Conservation (phyloP, 108 stramenopile genomes). For the Discostella pseudostelligera region DNA sequence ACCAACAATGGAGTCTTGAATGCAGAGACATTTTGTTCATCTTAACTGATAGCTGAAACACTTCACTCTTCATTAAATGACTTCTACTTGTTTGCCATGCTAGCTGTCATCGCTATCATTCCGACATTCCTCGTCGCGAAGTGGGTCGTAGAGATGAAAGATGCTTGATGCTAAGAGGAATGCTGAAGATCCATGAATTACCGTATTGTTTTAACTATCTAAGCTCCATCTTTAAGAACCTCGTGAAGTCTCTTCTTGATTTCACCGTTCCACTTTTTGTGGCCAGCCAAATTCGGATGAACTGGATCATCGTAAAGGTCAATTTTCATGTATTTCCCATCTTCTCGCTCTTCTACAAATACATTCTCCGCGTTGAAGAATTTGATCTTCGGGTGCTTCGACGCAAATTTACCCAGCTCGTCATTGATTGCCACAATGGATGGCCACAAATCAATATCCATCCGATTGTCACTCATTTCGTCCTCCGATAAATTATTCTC, state of each 20-base stretch:
- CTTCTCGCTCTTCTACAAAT: constrained; percentile 56
- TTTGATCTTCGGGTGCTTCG: constrained; percentile 46
- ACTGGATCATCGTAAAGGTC: constrained; percentile 39
- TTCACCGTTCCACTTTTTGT: constrained; percentile 46
- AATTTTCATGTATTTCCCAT: constrained; percentile 36
- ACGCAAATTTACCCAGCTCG: constrained; percentile 60
- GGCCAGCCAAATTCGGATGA: constrained; percentile 47
- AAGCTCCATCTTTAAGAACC: constrained; percentile 30
- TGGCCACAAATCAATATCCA: constrained; percentile 61
- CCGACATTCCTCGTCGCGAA: no score
- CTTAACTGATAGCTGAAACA: no score
- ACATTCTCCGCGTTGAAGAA: constrained; percentile 78
- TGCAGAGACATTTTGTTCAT: no score
- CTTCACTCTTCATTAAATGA: no score
- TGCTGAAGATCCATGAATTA: no score
- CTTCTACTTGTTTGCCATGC: no score
- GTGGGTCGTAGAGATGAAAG: no score
- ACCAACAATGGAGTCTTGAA: no score
- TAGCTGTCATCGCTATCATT: no score
- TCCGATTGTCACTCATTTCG: constrained; percentile 34
- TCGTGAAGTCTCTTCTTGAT: constrained; percentile 48
- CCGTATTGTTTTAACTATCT: no score
- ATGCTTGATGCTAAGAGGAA: no score
- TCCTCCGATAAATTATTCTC: constrained; percentile 29
- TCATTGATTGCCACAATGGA: constrained; percentile 71